Percentiles rank a stretch among this genome's conserved stretches.
These are phyloP conservation scores for Hypholoma fasciculare DNA, from an alignment of 768 basidiomycete genomes.

Conservation along the genomic window DNA sequence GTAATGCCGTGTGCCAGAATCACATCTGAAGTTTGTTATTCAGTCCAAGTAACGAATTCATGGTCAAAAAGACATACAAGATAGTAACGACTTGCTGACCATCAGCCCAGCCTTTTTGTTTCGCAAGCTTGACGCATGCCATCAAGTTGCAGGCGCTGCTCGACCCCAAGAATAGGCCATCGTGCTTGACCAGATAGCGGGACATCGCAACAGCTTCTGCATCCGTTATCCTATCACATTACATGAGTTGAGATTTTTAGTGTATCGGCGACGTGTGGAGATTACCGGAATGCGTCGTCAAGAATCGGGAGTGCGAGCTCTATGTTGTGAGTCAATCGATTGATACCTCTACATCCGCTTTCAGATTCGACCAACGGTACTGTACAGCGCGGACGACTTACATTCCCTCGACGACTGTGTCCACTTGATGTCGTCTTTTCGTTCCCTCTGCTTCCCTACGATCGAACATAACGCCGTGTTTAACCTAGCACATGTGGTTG, in stretches of 20 bases:
- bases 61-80: slow-evolving; percentile 48
- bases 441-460: slow-evolving; percentile 92
- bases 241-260: background rate
- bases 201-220: slow-evolving; percentile 96
- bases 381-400: slow-evolving; percentile 24
- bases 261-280: background rate
- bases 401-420: slow-evolving; percentile 96
- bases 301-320: slow-evolving; percentile 81
- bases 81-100: slow-evolving; percentile 84
- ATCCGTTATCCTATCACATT: slow-evolving; percentile 71
- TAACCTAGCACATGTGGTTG: slow-evolving; percentile 48
- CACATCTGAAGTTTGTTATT: slow-evolving; percentile 55
- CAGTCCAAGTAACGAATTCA: background rate
- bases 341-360: slow-evolving; percentile 69
- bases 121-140: slow-evolving; percentile 82
- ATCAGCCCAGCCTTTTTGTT: slow-evolving; percentile 64
- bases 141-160: slow-evolving; percentile 96
- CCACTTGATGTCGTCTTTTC: slow-evolving; percentile 90
- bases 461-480: slow-evolving; percentile 94
- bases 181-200: slow-evolving; percentile 84
- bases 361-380: background rate
- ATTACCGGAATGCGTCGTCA: slow-evolving; percentile 85
- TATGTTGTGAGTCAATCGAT: slow-evolving; percentile 90
- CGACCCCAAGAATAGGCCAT: slow-evolving; percentile 94
- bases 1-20: slow-evolving; percentile 90